Evolutionary conservation across 2,329 filamentous ascomycete species (phyloP), one percentile per base, ranked within the genome.

Genomic region (Xylaria sp.): DNA sequence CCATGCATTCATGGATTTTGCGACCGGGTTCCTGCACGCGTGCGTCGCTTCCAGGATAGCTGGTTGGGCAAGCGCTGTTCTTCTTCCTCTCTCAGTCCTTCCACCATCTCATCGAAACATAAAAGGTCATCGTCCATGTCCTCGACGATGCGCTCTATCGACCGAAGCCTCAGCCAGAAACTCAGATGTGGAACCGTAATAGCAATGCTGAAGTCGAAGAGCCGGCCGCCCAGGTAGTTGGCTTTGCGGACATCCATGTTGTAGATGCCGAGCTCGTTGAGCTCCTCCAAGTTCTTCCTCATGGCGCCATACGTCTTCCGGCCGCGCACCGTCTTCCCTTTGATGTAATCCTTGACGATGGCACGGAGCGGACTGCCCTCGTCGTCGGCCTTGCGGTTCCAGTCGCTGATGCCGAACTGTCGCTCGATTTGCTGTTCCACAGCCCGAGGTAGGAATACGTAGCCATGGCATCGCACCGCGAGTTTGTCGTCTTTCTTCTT

Each of bases 131-230:
- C 18, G 1, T 46, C 15, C 28, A 44, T 50, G 3, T 63, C 46
- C 1, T 52, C 23, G 0, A 63, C 1, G 2, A 69, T 65, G 5
- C 12, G n/a, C 15, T 61, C 48, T 13, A 13, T n/a, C 6, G 51
- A 15, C 20, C 32, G 20, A 44, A 71, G 23, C 9, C 8, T 44
- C 9, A 10, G 6, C 63, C 20, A 65, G 0, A 71, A 20, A 12
- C 63, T 56, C 0, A 73, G 1, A 44, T 70, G 66, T 0, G 71
- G 70, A 13, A 13, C 1, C 15, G 68, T 71, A 18, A 69, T 51
- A 6, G 70, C 65, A 18, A 62, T 67, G 18, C 68, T 72, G 46
- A 72, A 72, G 54, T 72, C 70, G 18, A 72, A 71, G 13, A 72
- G 68, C n/a, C 59, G 58, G 1, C 70, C 70, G 25, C 69, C 65